Evolutionary conservation across 495 filamentous ascomycete species (phyloP).

Genomic region (Trichoderma parareesei): DNA sequence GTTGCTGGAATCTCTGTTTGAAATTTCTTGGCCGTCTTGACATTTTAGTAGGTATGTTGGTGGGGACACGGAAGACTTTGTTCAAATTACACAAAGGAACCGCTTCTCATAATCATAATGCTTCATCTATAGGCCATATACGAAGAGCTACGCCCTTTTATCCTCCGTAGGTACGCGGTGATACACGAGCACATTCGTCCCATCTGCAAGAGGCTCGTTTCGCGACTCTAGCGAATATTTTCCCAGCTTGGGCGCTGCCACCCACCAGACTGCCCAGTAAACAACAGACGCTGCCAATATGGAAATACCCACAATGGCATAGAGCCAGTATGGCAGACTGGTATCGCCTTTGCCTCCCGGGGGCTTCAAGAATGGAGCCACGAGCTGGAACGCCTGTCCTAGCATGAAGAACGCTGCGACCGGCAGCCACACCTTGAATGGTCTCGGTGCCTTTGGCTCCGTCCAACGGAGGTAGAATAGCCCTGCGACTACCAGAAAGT

Average conservation of each 20-base stretch:
- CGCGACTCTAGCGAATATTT: slow-evolving; percentile 36
- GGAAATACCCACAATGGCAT: slow-evolving; percentile 43
- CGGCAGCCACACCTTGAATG: slow-evolving; percentile 37
- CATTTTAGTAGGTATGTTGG: no score
- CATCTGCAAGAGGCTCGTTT: slow-evolving; percentile 36
- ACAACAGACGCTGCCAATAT: slow-evolving; percentile 38
- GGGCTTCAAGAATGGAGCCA: slow-evolving; percentile 41
- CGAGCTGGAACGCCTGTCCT: slow-evolving; percentile 41
- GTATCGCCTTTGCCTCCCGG: slow-evolving; percentile 42
- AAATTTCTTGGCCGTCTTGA: no score
- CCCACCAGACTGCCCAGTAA: slow-evolving; percentile 46
- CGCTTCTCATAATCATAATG: no score
- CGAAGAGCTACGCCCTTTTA: no score
- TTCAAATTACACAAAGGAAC: no score
- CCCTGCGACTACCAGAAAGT: slow-evolving; percentile 50
- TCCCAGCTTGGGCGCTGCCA: slow-evolving; percentile 38
- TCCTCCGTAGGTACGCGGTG: not conserved
- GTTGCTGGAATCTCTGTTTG: no score
- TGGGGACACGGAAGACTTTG: no score
- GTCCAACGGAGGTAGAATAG: slow-evolving; percentile 36
- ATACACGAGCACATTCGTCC: slow-evolving; percentile 34
- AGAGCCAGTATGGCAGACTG: slow-evolving; percentile 43
- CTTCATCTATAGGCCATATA: no score
- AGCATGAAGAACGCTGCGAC: slow-evolving; percentile 39
- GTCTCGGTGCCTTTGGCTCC: slow-evolving; percentile 32